These are phyloP conservation scores for Trichothecium roseum DNA, from an alignment of 2,329 filamentous ascomycete genomes.

Conservation along the genomic window DNA sequence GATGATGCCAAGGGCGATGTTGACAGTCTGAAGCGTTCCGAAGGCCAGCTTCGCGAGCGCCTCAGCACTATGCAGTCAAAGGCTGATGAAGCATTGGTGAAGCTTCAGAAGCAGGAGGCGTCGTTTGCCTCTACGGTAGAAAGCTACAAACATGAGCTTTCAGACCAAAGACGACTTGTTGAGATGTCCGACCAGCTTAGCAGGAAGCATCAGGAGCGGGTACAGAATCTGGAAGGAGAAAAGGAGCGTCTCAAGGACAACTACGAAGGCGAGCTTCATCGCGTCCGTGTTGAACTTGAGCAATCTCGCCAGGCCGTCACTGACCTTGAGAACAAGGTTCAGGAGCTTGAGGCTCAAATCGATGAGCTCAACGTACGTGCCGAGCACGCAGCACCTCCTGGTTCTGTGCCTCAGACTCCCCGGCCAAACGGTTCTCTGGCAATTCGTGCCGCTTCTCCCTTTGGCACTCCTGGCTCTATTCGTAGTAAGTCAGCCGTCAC, in stretches of 20 bases:
- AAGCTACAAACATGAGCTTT: conserved; percentile 76
- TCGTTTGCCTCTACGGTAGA: conserved; percentile 74
- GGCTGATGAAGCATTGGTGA: conserved; percentile 71
- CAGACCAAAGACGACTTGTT: conserved; percentile 69
- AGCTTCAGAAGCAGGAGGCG: conserved; percentile 78
- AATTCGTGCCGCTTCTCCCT: conserved; percentile 46
- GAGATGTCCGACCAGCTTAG: conserved; percentile 72
- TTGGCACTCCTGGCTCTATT: conserved; percentile 49
- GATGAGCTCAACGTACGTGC: conserved; percentile 41
- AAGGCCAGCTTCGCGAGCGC: conserved; percentile 69
- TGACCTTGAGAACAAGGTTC: conserved; percentile 36
- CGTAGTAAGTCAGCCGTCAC: conserved; percentile 46
- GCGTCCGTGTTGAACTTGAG: conserved; percentile 46
- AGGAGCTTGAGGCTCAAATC: conserved; percentile 41
- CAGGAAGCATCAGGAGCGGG: conserved; percentile 57
- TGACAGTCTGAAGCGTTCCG: conserved; percentile 68
- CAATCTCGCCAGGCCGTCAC: conserved; percentile 36
- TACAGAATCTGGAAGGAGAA: conserved; percentile 60
- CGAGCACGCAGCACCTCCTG: conserved; percentile 29
- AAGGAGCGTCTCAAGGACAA: conserved; percentile 52
- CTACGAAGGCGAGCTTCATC: conserved; percentile 48
- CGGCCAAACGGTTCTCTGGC: conserved; percentile 45
- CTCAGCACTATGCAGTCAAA: conserved; percentile 78
- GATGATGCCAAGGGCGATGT: conserved; percentile 73
- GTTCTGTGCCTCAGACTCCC: conserved; percentile 50